A percentile compares a stretch with the other conserved stretches of the same genome.
These are phyloP conservation scores for Leishmania tarentolae DNA, from an alignment of 208 protist genomes.

Conservation along the genomic window DNA sequence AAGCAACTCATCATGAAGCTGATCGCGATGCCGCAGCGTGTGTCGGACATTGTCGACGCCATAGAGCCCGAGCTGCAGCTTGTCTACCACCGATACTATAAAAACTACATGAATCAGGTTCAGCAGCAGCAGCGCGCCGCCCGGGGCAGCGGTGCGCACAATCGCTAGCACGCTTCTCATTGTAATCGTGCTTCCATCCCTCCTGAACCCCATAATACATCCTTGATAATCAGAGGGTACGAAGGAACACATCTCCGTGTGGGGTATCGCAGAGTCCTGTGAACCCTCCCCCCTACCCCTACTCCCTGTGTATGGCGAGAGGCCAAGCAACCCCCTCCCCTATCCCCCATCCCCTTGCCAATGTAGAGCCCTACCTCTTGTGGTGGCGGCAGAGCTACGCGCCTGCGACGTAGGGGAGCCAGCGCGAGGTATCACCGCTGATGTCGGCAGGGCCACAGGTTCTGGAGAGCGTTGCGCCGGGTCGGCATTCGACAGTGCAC, in stretches of 20 bases:
- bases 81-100: conserved; percentile 73
- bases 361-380: not conserved
- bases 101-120: conserved; percentile 58
- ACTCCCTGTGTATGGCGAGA: not conserved
- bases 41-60: conserved; percentile 69
- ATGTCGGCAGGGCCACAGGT: not conserved
- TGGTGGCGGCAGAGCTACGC: not conserved
- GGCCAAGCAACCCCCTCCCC: not conserved
- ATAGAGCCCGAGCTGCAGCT: conserved; percentile 83
- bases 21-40: conserved; percentile 73
- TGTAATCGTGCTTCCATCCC: too few relatives aligned
- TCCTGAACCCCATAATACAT: not conserved
- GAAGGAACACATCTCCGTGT: not conserved
- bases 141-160: conserved; percentile 6
- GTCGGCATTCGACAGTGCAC: not conserved
- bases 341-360: not conserved
- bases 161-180: not conserved
- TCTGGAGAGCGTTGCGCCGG: not conserved
- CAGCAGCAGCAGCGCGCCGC: conserved; percentile 36
- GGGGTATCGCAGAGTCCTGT: not conserved
- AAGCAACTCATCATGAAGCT: conserved; percentile 66
- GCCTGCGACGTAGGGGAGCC: not conserved
- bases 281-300: too few relatives aligned
- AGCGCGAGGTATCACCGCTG: not conserved
- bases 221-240: not conserved